Conservation (phyloP, 495 filamentous ascomycete species). For the Neurospora terricola region DNA sequence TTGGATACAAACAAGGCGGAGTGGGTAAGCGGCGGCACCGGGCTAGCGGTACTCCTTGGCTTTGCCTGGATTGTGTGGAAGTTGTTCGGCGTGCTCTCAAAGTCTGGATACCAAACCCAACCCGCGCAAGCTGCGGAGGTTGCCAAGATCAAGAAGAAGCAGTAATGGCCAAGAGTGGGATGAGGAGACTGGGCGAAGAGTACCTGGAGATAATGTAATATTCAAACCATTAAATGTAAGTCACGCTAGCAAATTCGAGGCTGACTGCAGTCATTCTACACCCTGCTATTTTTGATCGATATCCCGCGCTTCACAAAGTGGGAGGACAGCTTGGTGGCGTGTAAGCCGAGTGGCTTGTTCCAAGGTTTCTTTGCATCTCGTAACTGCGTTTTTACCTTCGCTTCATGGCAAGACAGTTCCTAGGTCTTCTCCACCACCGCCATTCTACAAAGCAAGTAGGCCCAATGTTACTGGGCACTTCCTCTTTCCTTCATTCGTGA, state of each 20-base stretch:
- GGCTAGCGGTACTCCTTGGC: constrained; percentile 55
- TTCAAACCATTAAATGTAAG: background rate
- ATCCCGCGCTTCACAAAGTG: background rate
- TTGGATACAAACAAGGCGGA: constrained; percentile 49
- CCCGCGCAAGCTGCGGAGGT: constrained; percentile 9
- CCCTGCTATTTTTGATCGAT: background rate
- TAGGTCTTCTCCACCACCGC: background rate
- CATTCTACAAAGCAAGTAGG: background rate
- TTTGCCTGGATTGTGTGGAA: constrained; percentile 69
- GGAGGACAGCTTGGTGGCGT: background rate
- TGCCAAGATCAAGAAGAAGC: constrained; percentile 30
- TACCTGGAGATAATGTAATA: background rate
- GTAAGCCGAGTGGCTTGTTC: background rate
- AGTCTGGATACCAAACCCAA: constrained; percentile 15
- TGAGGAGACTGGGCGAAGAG: background rate
- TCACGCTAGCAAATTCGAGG: background rate
- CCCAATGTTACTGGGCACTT: background rate
- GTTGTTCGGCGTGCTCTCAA: constrained; percentile 36
- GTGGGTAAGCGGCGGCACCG: constrained; percentile 62
- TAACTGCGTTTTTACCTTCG: background rate
- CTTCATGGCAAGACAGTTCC: background rate
- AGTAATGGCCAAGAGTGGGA: constrained; percentile 12
- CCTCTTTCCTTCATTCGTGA: background rate
- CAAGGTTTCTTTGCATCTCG: background rate
- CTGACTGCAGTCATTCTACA: background rate